A percentile compares a stretch with the other conserved stretches of the same genome.
Conservation (phyloP, 495 filamentous ascomycete species). For the Astrocystis sublimbata region DNA sequence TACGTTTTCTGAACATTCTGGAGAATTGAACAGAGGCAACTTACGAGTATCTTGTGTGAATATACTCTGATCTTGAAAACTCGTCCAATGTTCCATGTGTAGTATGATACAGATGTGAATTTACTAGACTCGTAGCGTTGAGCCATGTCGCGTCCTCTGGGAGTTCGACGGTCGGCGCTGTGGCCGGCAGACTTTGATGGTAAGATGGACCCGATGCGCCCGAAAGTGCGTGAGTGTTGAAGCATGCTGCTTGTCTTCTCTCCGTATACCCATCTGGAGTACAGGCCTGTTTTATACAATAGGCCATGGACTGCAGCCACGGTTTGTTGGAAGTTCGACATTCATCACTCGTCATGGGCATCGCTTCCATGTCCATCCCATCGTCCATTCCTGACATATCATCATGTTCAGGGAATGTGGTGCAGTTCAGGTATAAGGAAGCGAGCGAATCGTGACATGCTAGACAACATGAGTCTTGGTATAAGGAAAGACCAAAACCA, state of each 20-base stretch:
- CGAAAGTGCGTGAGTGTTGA: not conserved
- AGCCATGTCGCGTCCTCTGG: constrained; percentile 2
- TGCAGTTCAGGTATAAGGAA: constrained; percentile 10
- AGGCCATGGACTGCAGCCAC: constrained; percentile 14
- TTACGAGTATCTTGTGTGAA: constrained; percentile 14
- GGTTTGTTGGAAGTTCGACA: constrained; percentile 12
- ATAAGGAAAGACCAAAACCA: constrained; percentile 1
- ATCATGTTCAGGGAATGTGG: not conserved
- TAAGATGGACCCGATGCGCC: constrained; percentile 1
- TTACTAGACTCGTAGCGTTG: constrained; percentile 11
- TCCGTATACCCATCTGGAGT: not conserved
- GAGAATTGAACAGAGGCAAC: not conserved
- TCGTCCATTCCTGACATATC: not conserved
- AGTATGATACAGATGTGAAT: not conserved
- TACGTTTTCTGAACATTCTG: too few species aligned
- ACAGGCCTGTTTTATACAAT: constrained; percentile 13
- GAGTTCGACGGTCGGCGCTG: constrained; percentile 5
- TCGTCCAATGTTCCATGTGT: constrained; percentile 5
- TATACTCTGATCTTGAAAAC: constrained; percentile 6
- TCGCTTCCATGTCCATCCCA: constrained; percentile 9
- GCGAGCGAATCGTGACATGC: constrained; percentile 5
- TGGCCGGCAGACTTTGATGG: not conserved
- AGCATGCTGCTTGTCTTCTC: constrained; percentile 3
- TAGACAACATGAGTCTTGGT: constrained; percentile 6
- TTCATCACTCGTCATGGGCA: constrained; percentile 9